Percentiles rank a stretch among this genome's conserved stretches.
These are phyloP conservation scores for Malus hybrid DNA, from an alignment of 331 rosid species.

Conservation along the genomic window DNA sequence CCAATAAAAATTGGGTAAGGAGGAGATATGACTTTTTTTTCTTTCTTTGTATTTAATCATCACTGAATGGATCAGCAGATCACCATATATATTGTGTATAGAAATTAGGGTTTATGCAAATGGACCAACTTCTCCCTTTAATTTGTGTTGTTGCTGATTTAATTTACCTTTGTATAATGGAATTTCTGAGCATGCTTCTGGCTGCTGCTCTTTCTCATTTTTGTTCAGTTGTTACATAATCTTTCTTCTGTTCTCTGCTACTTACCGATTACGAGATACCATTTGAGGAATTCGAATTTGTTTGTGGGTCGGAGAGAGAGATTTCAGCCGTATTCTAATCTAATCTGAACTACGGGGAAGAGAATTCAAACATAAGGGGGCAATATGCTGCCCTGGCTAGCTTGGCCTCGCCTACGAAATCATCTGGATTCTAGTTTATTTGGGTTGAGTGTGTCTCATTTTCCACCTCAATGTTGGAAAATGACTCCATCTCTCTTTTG, in stretches of 20 bases:
- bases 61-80: not conserved
- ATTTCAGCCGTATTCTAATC: not conserved
- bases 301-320: not conserved
- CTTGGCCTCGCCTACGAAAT: not conserved
- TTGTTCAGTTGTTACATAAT: constrained; percentile 10
- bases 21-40: constrained; percentile 7
- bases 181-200: constrained; percentile 27
- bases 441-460: not conserved
- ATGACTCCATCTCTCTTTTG: not conserved
- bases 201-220: constrained; percentile 30
- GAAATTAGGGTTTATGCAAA: constrained; percentile 21
- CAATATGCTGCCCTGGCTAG: too few species aligned
- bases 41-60: constrained; percentile 8
- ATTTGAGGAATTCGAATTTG: not conserved
- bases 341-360: not conserved
- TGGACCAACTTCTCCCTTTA: constrained; percentile 12
- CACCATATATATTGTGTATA: constrained; percentile 25
- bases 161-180: constrained; percentile 28
- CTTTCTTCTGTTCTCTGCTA: not conserved
- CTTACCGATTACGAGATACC: not conserved
- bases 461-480: not conserved
- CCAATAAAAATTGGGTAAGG: constrained; percentile 20
- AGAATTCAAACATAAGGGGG: not conserved
- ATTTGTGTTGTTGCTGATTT: constrained; percentile 12
- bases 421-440: not conserved